phyloP scores from a whole-genome alignment of 2,329 filamentous ascomycete genomes.

The Nemania bipapillata region DNA sequence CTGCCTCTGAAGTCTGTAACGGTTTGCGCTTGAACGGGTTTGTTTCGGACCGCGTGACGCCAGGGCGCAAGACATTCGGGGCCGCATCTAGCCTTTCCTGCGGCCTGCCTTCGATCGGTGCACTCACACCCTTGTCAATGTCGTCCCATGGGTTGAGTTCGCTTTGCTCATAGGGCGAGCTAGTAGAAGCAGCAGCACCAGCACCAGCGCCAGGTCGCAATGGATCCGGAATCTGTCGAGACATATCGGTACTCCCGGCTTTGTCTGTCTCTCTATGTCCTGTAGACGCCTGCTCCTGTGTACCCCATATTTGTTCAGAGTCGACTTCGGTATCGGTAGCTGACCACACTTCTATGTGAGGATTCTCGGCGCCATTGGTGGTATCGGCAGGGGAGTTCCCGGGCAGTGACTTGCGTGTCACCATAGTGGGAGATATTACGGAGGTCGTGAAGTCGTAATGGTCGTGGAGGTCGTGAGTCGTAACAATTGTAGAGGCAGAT shows the following conservation, averaged over 20 bases:
- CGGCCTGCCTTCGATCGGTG: conserved; percentile 30
- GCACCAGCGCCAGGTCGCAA: conserved; percentile 53
- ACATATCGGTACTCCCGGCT: conserved; percentile 33
- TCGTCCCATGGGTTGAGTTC: conserved; percentile 55
- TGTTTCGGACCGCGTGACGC: conserved; percentile 55
- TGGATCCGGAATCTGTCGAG: conserved; percentile 49
- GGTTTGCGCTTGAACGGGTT: conserved; percentile 67
- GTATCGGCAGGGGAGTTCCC: conserved; percentile 39
- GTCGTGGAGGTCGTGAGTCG: background rate
- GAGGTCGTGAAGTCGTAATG: background rate
- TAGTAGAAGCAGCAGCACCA: conserved; percentile 37
- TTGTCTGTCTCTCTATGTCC: conserved; percentile 24
- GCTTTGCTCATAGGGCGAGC: conserved; percentile 47
- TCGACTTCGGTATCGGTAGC: conserved; percentile 51
- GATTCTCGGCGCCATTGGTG: conserved; percentile 43
- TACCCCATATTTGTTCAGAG: conserved; percentile 49
- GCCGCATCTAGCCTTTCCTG: conserved; percentile 44
- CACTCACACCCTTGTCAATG: conserved; percentile 22
- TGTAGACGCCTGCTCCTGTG: conserved; percentile 23
- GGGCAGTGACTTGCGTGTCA: conserved; percentile 56
- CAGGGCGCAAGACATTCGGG: conserved; percentile 51
- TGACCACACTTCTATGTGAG: conserved; percentile 50
- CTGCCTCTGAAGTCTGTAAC: conserved; percentile 39
- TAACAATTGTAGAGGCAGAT: background rate
- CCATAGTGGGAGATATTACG: conserved; percentile 52